phyloP scores from a whole-genome alignment of 108 stramenopile genomes.

The Parietichytrium sp. region DNA sequence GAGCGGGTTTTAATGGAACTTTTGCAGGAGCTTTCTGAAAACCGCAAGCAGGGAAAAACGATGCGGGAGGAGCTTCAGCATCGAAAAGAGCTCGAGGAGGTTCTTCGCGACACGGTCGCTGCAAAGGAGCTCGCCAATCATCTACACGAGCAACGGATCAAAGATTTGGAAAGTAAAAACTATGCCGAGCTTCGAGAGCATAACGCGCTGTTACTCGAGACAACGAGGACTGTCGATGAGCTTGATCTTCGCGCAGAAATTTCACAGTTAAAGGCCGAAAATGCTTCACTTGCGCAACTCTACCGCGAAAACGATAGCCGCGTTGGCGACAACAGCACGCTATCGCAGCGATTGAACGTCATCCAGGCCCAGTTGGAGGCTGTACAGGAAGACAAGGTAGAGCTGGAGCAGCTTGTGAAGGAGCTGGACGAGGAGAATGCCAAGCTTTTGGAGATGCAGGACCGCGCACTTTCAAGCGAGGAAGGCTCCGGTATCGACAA shows the following conservation, averaged over 20 bases:
- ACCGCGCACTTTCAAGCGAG: too few species aligned
- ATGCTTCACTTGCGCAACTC: not conserved
- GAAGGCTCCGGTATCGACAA: too few species aligned
- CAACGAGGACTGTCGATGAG: not conserved
- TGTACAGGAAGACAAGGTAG: slow-evolving; percentile 11
- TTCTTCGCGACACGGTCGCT: not conserved
- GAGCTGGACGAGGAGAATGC: slow-evolving; percentile 1
- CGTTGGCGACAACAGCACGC: too few species aligned
- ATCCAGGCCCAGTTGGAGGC: slow-evolving; percentile 9
- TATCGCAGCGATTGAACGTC: not conserved
- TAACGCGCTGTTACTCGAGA: not conserved
- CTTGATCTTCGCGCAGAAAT: not conserved
- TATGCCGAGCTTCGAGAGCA: not conserved
- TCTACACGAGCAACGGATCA: slow-evolving; percentile 12
- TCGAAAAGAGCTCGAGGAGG: not conserved
- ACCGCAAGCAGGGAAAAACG: not conserved
- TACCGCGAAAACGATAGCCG: not conserved
- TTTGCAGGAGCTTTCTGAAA: not conserved
- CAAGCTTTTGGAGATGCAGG: not conserved
- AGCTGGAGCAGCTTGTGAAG: not conserved
- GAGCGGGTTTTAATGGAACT: not conserved
- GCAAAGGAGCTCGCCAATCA: not conserved
- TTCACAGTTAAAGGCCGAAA: not conserved
- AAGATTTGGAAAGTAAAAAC: not conserved
- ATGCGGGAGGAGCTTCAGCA: not conserved